Conservation (phyloP, 2,329 filamentous ascomycete species). For the Cladosporium austrohemisphaericum region DNA sequence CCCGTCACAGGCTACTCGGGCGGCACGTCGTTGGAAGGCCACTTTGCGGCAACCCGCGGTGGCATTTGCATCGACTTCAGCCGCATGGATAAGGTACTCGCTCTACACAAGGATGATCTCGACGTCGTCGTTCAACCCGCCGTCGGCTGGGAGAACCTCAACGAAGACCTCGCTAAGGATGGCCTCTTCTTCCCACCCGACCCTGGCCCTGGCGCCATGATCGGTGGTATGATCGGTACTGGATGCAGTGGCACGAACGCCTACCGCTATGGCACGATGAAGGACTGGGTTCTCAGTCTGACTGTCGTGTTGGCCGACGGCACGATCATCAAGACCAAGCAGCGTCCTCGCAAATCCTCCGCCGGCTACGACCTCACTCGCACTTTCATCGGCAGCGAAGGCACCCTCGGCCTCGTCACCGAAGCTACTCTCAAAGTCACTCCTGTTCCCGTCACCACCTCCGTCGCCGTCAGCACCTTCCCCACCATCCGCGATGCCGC, state of each 20-base stretch:
- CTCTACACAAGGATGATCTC: conserved; percentile 67
- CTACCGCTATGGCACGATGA: conserved; percentile 91
- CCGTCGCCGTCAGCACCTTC: conserved; percentile 71
- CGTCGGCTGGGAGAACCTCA: conserved; percentile 81
- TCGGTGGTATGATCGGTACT: conserved; percentile 82
- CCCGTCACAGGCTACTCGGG: conserved; percentile 85
- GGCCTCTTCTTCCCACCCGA: conserved; percentile 90
- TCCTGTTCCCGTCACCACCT: conserved; percentile 72
- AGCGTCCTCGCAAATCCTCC: conserved; percentile 82
- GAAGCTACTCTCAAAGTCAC: conserved; percentile 87
- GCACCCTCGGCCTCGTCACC: conserved; percentile 84
- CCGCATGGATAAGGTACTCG: conserved; percentile 76
- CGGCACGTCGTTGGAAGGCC: conserved; percentile 84
- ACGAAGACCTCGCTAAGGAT: conserved; percentile 67
- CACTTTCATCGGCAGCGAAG: conserved; percentile 86
- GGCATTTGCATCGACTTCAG: conserved; percentile 84
- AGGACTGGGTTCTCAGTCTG: conserved; percentile 83
- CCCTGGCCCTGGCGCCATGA: conserved; percentile 86
- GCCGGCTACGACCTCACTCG: conserved; percentile 90
- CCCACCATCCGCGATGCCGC: conserved; percentile 66
- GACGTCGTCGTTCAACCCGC: conserved; percentile 60
- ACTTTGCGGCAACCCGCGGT: conserved; percentile 76
- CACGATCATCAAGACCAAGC: conserved; percentile 82
- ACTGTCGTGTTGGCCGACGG: conserved; percentile 89
- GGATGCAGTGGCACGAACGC: conserved; percentile 80